Evolutionary conservation across 352 stramenopile species (phyloP).

Genomic region (Phytophthora cajani): DNA sequence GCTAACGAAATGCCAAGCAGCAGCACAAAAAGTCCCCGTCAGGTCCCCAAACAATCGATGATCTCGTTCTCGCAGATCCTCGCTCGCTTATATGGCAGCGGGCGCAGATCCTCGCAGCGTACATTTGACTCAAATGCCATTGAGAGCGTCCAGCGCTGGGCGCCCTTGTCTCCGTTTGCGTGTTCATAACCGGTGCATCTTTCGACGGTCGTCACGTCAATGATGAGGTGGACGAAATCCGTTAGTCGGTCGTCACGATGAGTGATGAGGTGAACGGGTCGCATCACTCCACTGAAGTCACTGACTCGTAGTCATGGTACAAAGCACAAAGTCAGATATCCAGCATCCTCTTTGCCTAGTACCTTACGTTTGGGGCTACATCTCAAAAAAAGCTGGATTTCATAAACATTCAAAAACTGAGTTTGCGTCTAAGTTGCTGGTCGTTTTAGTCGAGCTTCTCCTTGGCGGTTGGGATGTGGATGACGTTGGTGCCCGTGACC

Average conservation of each 20-base stretch:
- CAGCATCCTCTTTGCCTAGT: neutral
- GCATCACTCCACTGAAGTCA: neutral
- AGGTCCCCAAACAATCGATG: neutral
- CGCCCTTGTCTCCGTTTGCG: neutral
- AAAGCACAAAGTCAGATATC: too few relatives aligned
- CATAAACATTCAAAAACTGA: too few relatives aligned
- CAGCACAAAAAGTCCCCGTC: neutral
- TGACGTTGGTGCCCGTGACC: slow-evolving; percentile 85
- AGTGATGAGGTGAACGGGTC: slow-evolving; percentile 12
- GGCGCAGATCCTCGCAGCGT: neutral
- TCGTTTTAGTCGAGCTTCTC: slow-evolving; percentile 77
- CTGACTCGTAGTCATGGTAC: too few relatives aligned
- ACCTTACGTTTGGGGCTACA: too few relatives aligned
- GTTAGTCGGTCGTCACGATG: neutral
- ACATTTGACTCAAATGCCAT: neutral
- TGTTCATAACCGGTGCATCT: slow-evolving; percentile 8
- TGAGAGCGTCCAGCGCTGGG: neutral
- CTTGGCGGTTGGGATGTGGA: slow-evolving; percentile 87
- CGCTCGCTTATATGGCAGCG: too few relatives aligned
- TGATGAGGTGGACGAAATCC: slow-evolving; percentile 5
- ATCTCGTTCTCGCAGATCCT: neutral
- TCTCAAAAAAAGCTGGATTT: too few relatives aligned
- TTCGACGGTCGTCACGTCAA: slow-evolving; percentile 14
- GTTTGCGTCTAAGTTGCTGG: too few relatives aligned
- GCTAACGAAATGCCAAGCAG: neutral